Base-by-base conservation (phyloP, 768 basidiomycete genomes). In the Xanthoconium stramineum region DNA sequence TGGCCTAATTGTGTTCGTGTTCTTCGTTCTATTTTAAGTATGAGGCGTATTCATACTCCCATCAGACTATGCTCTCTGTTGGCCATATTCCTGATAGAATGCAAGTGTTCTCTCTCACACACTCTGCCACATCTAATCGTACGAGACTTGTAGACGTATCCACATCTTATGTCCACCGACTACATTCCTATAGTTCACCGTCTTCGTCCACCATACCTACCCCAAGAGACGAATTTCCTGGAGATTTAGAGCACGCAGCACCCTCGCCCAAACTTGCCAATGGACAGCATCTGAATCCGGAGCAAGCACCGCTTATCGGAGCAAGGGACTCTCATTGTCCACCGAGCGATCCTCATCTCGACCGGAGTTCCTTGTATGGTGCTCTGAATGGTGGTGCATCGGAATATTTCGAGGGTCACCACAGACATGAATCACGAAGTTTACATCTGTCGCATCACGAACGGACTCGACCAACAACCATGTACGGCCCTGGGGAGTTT, bases 51-150 rank as follows among this genome's bases (percentile, higher is more conserved):
- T 59, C 49, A 60, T 40, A 13, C 2, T 39, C 30, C n/a, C 37
- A 32, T 47, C 57, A 90, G 89, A 12, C 68, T 91, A 15, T 72
- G 70, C 28, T 88, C 89, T 0, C 67, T 93, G 13, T 70, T 92
- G 43, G 60, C 76, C 12, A 93, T 93, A 37, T 93, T 93, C 68
- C 69, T 90, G 6, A 72, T 93, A 32, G 91, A 93, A 82, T 92
- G 91, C 87, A 67, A 37, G 87, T 75, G 1, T 57, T 32, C 33
- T 61, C 15, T 15, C 53, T n/a, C 0, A 12, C 13, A 38, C 15
- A 1, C 14, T 30, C 17, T 17, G 58, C 40, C 24, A 13, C 5
- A 10, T 7, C 35, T 56, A 15, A 60, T 42, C 17, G 35, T 6
- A 14, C 3, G 5, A 29, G 28, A 14, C 35, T 13, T 42, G n/a